Evolutionary conservation across 164 flowering plant genomes (phyloP), one percentile per base, ranked within the genome.

Genomic region (Nymphaea colorata): DNA sequence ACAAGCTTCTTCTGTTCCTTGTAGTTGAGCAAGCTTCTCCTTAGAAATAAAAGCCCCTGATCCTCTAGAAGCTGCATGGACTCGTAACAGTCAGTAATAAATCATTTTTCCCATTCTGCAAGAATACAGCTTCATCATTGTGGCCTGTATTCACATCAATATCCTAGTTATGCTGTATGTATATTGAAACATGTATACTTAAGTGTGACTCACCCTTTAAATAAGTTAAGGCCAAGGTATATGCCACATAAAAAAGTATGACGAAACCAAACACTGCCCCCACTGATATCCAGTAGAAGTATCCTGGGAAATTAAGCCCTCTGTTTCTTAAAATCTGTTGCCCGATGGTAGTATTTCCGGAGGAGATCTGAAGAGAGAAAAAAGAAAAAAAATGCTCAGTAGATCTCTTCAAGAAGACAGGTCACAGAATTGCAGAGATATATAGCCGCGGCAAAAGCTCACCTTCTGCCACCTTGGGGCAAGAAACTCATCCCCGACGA

Each of bases 381-480:
- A 55, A 25, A 25, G 2, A 45, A 45, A 45, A 45, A 45, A 10
- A 5, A 45, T 45, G 53, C 11, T 10, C 53, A 45, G 5, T 45
- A 45, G 7, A 25, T 45, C 11, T 2, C 53, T 45, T 45, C 53
- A 45, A 45, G 5, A 45, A 45, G 53, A 2, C 55, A 7, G 7
- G 55, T 47, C 3, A 47, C 2, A 7, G 12, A 47, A 47, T 7
- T 6, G 55, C 55, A 6, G 7, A 14, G 3, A 7, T 47, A 47
- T 6, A 47, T n/a, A n/a, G n/a, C n/a, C n/a, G n/a, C n/a, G n/a
- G 7, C 12, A 43, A 11, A 15, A 59, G 5, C 42, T 41, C 61
- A 84, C 85, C 82, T 80, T 80, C 66, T 79, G 70, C 88, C 85
- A 84, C 41, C 84, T 73, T 18, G 88, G 85, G 61, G 84, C 80